A percentile compares a stretch with the other conserved stretches of the same genome.
phyloP scores from a whole-genome alignment of 331 rosid species.

The Spiraea crenata region DNA sequence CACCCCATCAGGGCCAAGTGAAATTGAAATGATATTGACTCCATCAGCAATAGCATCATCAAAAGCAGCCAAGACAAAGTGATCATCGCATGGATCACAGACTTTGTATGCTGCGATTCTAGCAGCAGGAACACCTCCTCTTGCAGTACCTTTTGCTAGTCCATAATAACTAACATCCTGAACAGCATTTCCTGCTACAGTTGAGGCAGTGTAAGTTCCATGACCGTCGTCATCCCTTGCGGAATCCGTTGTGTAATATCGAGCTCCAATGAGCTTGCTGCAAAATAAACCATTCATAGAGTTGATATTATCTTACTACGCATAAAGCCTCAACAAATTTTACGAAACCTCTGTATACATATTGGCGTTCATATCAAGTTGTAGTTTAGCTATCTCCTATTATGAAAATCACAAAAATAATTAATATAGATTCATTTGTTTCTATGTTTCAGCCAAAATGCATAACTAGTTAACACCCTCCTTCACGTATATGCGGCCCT shows the following conservation, averaged over 20 bases:
- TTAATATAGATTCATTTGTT: too few species aligned
- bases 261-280: conserved; percentile 29
- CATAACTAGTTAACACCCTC: too few species aligned
- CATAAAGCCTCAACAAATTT: too few species aligned
- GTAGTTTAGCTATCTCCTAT: too few species aligned
- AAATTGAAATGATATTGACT: conserved; percentile 23
- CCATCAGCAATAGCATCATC: conserved; percentile 37
- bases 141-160: conserved; percentile 24
- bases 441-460: too few species aligned
- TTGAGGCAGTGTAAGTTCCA: conserved; percentile 39
- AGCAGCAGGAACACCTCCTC: conserved; percentile 26
- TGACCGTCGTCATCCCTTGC: conserved; percentile 24
- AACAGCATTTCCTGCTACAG: conserved; percentile 29
- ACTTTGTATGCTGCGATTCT: conserved; percentile 10
- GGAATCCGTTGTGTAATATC: not conserved
- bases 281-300: too few species aligned
- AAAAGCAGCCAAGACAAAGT: conserved; percentile 22
- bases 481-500: too few species aligned
- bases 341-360: too few species aligned
- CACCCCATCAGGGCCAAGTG: not conserved
- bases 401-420: too few species aligned
- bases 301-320: too few species aligned
- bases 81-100: not conserved
- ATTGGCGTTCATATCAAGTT: too few species aligned
- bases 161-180: conserved; percentile 12